Base-by-base conservation (phyloP, 1,284 basidiomycete genomes). In the Waitea zeae region DNA sequence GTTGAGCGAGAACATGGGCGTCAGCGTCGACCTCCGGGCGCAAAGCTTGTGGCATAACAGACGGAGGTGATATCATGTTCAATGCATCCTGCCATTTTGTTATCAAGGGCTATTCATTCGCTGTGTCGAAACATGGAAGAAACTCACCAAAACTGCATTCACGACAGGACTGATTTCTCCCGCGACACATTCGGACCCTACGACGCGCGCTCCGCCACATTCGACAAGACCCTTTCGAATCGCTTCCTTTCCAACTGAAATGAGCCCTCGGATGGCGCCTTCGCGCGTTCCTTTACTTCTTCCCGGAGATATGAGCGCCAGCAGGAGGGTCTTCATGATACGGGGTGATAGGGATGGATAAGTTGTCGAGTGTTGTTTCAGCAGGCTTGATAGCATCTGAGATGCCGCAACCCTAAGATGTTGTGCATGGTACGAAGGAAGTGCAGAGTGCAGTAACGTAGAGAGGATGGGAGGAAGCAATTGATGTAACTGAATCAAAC, bases 381-480 rank as follows among this genome's bases (percentile, higher is more conserved):
- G 66, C 5, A 97, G 61, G 42, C 77, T 77, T 0, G 80, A 76
- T 0, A 98, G 70, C 0, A 88, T 82, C 38, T 88, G 78, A 2
- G 88, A 67, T 1, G 89, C 80, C 3, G 70, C 64, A 2, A 67
- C 75, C 14, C 87, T 76, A 22, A 92, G 63, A 31, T 75, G 72
- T 0, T 64, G 63, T 4, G 52, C 58, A 39, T 70, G 67, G 9
- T 59, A 58, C 38, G 58, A 61, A 1, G 70, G 80, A 5, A 95
- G 69, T 6, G 79, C 70, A 1, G 87, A 82, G 38, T 93, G 86
- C 5, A 97, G 66, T 33, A 97, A 70, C 41, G 82, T 80, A 3
- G 92, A 93, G 17, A 98, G 72, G 28, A 96, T 70, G 0, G 90
- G 81, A 1, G 92, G 92, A 9, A 98, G 71, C 32, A 97, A 69